Base-by-base conservation (phyloP, 2,329 filamentous ascomycete species). In the Aspergillus terreus region DNA sequence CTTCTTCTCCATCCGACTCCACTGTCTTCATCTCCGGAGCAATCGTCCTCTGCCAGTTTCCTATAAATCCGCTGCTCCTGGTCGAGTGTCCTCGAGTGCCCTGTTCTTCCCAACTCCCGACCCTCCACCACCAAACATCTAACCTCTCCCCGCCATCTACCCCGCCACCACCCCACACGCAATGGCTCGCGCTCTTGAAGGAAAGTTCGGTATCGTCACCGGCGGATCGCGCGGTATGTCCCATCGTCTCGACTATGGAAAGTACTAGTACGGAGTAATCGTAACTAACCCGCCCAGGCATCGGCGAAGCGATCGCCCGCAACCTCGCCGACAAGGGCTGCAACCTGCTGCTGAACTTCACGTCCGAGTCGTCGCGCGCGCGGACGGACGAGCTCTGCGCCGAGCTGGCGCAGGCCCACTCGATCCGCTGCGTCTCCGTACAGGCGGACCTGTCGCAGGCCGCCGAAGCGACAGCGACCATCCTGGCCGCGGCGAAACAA, bases 121-220 rank as follows among this genome's bases (percentile, higher is more conserved):
- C 3, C 19, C 4, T 19, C 19, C 19, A 3, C 19, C 27, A 14
- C 46, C 15, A 30, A 30, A 14, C 32, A 21, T n/a, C 38, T 9
- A 27, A 33, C 33, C 14, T 35, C 25, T 17, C 27, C 23, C 30
- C 19, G 17, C 12, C 30, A 43, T 40, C 25, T 38, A 38, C 41
- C 15, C 17, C 23, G 40, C 23, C 23, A 36, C 9, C 19, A 5
- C 5, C 25, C 23, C 32, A 40, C 40, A 40, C 21, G 7, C 27
- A 30, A 60, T 58, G 56, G 51, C 56, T 53, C 65, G 71, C 36
- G 63, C 71, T 45, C 75, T 87, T n/a, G 83, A 89, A 65, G 87
- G 87, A 60, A 91, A 91, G 70, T 77, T 92, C 47, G 89, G 82
- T 48, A 85, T 95, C 58, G 78, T 94, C 44, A 94, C 90, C 1